Base-by-base conservation (phyloP, 1,284 basidiomycete genomes). In the Pyrrhoderma noxium region DNA sequence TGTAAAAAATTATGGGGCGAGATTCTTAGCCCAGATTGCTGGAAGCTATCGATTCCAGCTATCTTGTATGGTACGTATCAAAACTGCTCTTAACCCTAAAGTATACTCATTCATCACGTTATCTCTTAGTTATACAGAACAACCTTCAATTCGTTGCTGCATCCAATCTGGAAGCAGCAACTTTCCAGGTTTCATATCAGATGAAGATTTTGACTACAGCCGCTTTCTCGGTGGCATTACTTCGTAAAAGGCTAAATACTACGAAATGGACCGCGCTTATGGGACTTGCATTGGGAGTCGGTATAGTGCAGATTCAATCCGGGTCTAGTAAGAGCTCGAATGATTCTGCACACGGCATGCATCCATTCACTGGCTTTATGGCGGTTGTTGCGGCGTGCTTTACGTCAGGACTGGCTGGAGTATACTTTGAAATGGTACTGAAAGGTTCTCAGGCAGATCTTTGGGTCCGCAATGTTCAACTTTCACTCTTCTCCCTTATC, bases 191-290 rank as follows among this genome's bases (percentile, higher is more conserved):
- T 57, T 87, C 85, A 23, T 93, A 93, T 67, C 90, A 93, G 69
- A 92, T 93, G 89, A 93, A 95, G 71, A 95, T 96, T 62, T 78
- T 96, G 58, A 96, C 93, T 25, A 97, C 93, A 8, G 93, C 93
- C 19, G 88, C 87, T 49, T 96, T 94, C 69, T 92, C 89, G 46
- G 92, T 95, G 47, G 61, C 84, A 3, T 73, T 97, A 47, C 77
- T 97, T 3, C 77, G 89, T 47, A 89, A 79, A 63, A 79, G 79
- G 55, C 72, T 97, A 39, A 77, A 74, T 14, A 67, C 75, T 1
- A 73, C 76, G 19, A 93, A 95, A 65, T 97, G 93, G 93, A 66
- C 87, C 27, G 82, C 89, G 0, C 72, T 96, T 9, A 73, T 91
- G 61, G 79, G 89, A 67, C 74, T 96, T 44, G 92, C 91, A 1